Evolutionary conservation across 495 filamentous ascomycete species (phyloP).

Genomic region (Podospora didyma): DNA sequence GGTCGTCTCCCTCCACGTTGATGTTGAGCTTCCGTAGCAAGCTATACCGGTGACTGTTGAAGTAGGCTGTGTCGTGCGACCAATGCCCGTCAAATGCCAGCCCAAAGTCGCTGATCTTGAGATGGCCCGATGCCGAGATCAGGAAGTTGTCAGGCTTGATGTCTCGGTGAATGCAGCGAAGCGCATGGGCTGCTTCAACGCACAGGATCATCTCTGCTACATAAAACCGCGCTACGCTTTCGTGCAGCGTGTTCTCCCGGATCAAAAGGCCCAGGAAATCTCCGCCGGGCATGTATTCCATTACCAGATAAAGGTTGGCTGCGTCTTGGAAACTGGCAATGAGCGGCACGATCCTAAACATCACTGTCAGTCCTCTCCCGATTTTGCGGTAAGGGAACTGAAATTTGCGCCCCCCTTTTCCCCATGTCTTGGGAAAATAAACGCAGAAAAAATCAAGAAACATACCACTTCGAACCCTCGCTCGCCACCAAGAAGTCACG

Average conservation of each 20-base stretch:
- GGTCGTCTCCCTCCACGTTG: constrained; percentile 65
- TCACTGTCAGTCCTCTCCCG: neutral
- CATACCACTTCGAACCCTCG: constrained; percentile 71
- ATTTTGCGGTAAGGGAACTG: too few relatives aligned
- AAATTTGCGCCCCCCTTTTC: too few relatives aligned
- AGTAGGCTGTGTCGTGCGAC: constrained; percentile 84
- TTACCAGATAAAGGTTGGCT: constrained; percentile 80
- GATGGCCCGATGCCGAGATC: constrained; percentile 78
- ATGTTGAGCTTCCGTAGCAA: constrained; percentile 73
- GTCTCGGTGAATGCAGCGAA: constrained; percentile 89
- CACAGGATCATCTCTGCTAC: constrained; percentile 93
- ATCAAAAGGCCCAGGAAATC: constrained; percentile 87
- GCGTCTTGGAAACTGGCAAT: constrained; percentile 86
- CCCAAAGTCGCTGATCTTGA: constrained; percentile 95
- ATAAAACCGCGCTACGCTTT: constrained; percentile 78
- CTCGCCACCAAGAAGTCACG: constrained; percentile 86
- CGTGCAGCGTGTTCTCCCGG: constrained; percentile 72
- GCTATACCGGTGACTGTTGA: constrained; percentile 72
- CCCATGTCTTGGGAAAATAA: neutral
- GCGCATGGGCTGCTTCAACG: constrained; percentile 84
- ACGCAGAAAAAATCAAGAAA: neutral
- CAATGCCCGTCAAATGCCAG: constrained; percentile 93
- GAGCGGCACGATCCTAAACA: constrained; percentile 68
- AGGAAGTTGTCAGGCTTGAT: constrained; percentile 97
- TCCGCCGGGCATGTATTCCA: constrained; percentile 96